These are phyloP conservation scores for Purpureocillium lavendulum DNA, from an alignment of 2,329 filamentous ascomycete species.

Conservation along the genomic window DNA sequence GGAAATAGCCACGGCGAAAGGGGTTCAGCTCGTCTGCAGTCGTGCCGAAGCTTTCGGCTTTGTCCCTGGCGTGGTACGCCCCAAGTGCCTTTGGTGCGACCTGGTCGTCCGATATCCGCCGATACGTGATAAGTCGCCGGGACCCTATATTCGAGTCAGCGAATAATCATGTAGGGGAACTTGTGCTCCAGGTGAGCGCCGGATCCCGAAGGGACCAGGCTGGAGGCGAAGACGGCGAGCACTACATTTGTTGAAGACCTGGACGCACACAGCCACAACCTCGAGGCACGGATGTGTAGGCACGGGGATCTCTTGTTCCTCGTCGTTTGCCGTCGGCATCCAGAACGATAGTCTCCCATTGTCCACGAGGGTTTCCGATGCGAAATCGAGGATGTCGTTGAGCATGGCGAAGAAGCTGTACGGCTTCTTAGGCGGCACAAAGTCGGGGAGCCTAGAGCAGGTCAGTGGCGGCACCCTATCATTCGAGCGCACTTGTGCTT, in stretches of 20 bases:
- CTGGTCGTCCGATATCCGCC: conserved; percentile 53
- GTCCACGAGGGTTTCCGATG: conserved; percentile 66
- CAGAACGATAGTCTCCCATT: conserved; percentile 81
- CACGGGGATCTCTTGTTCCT: conserved; percentile 66
- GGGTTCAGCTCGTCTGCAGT: conserved; percentile 53
- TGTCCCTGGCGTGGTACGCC: conserved; percentile 20
- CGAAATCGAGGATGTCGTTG: conserved; percentile 81
- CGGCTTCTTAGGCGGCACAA: conserved; percentile 80
- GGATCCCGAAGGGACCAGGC: no score
- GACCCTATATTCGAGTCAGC: conserved; percentile 55
- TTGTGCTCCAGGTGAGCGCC: no score
- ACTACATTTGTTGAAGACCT: conserved; percentile 81
- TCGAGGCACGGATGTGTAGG: conserved; percentile 70
- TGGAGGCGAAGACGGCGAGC: no score
- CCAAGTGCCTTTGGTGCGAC: conserved; percentile 37
- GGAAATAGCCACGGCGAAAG: conserved; percentile 52
- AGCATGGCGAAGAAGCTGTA: conserved; percentile 91
- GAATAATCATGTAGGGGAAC: not conserved
- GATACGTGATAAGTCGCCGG: conserved; percentile 78
- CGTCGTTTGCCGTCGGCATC: conserved; percentile 88
- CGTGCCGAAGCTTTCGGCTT: conserved; percentile 27
- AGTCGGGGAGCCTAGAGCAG: conserved; percentile 42
- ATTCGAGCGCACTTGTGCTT: not conserved
- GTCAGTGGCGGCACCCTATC: conserved; percentile 12
- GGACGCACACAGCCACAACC: conserved; percentile 68